phyloP scores from a whole-genome alignment of 257 asterid species.

The Nicotiana undulata region DNA sequence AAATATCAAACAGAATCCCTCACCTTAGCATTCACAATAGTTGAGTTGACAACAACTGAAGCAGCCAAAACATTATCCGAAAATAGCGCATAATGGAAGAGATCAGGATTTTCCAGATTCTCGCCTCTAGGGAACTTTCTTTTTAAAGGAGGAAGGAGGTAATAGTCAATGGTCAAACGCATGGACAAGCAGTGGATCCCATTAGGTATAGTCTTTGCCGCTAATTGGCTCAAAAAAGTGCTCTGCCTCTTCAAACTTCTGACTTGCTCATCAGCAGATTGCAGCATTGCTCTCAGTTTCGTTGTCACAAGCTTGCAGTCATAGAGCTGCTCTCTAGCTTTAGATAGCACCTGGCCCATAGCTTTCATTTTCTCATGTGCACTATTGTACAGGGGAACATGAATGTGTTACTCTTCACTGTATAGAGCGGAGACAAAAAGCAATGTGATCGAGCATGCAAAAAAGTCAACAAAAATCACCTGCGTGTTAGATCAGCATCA shows the following conservation, averaged over 20 bases:
- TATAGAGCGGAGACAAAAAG: constrained; percentile 3
- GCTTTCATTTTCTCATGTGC: constrained; percentile 74
- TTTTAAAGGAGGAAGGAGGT: constrained; percentile 79
- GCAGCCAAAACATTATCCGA: constrained; percentile 99
- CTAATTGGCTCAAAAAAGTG: constrained; percentile 92
- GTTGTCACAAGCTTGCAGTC: constrained; percentile 90
- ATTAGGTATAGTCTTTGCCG: constrained; percentile 97
- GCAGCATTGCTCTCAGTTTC: constrained; percentile 95
- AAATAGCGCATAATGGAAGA: constrained; percentile 90
- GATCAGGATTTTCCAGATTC: constrained; percentile 78
- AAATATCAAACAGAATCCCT: not conserved
- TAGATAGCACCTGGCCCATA: constrained; percentile 87
- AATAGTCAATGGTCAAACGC: constrained; percentile 88
- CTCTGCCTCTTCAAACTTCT: constrained; percentile 95
- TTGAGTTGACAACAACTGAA: constrained; percentile 92
- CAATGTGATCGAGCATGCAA: not conserved
- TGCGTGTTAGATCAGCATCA: constrained; percentile 72
- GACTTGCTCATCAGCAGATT: constrained; percentile 97
- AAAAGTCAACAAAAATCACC: constrained; percentile 29
- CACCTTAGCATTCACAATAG: constrained; percentile 87
- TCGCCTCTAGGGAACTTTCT: constrained; percentile 74
- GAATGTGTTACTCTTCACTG: constrained; percentile 15
- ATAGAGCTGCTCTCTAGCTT: constrained; percentile 84
- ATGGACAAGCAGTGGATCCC: constrained; percentile 89
- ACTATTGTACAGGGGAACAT: constrained; percentile 33